Conservation (phyloP, 2,329 filamentous ascomycete species). For the Cryoendolithus antarcticus region DNA sequence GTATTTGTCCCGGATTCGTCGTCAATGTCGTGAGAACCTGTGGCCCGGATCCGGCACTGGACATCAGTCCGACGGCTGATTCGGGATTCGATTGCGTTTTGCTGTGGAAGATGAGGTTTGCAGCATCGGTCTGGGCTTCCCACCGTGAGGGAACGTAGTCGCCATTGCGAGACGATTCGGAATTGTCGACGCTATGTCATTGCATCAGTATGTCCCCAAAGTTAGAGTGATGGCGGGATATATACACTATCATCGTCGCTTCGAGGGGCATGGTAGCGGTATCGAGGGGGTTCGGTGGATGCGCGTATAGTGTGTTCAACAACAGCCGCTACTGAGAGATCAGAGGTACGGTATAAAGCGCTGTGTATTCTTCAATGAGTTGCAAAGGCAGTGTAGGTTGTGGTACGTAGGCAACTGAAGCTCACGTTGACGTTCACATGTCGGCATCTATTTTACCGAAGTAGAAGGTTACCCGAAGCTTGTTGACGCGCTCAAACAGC, state of each 20-base stretch:
- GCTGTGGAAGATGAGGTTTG: constrained; percentile 87
- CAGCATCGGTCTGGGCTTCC: constrained; percentile 90
- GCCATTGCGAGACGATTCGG: constrained; percentile 94
- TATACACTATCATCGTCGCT: constrained; percentile 89
- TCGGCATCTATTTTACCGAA: background rate
- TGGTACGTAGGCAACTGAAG: too few species aligned
- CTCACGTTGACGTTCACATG: background rate
- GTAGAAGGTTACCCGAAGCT: too few species aligned
- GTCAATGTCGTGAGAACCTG: constrained; percentile 95
- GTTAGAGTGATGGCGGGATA: background rate
- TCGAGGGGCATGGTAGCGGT: constrained; percentile 53
- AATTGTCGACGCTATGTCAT: constrained; percentile 71
- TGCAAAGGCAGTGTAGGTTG: too few species aligned
- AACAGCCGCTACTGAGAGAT: too few species aligned
- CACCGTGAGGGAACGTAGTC: constrained; percentile 85
- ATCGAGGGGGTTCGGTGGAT: constrained; percentile 1
- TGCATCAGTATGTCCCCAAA: constrained; percentile 6
- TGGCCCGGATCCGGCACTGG: constrained; percentile 94
- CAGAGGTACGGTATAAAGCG: too few species aligned
- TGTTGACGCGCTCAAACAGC: too few species aligned
- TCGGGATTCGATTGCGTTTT: constrained; percentile 94
- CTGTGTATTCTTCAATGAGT: background rate
- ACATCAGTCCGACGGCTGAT: constrained; percentile 95
- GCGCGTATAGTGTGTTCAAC: too few species aligned
- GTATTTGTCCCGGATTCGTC: constrained; percentile 87